These are phyloP conservation scores for Sugiyamaella smithiae DNA, from an alignment of 805 yeast species.

Conservation along the genomic window DNA sequence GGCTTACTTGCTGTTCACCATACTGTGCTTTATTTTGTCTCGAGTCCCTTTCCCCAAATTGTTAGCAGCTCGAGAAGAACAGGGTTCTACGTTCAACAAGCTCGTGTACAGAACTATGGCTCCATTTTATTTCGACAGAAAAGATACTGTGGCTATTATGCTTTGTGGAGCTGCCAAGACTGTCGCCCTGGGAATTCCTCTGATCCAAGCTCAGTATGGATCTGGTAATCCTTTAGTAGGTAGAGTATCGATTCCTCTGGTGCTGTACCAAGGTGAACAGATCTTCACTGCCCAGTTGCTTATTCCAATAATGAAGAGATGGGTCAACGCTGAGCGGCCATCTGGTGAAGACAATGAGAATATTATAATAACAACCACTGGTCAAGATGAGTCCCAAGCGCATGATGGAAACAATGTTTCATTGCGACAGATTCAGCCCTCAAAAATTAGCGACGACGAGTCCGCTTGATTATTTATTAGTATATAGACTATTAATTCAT, in stretches of 20 bases:
- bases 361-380: background rate
- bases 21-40: slow-evolving; percentile 55
- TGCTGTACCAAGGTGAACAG: slow-evolving; percentile 83
- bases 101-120: slow-evolving; percentile 41
- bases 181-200: slow-evolving; percentile 85
- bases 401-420: background rate
- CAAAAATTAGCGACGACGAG: background rate
- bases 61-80: slow-evolving; percentile 44
- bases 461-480: background rate
- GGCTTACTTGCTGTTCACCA: slow-evolving; percentile 72
- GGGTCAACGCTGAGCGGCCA: slow-evolving; percentile 46
- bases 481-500: background rate
- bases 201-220: slow-evolving; percentile 79
- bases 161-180: slow-evolving; percentile 92
- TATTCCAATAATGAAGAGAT: slow-evolving; percentile 61
- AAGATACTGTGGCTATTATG: slow-evolving; percentile 76
- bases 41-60: slow-evolving; percentile 51
- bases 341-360: background rate
- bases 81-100: slow-evolving; percentile 42
- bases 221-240: slow-evolving; percentile 51
- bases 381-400: background rate
- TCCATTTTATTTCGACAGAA: slow-evolving; percentile 68
- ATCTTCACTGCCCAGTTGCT: slow-evolving; percentile 76
- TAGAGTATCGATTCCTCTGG: slow-evolving; percentile 72
- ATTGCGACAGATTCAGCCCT: background rate